Conservation (phyloP, 2,329 filamentous ascomycete species). For the Eurotiales sp. region DNA sequence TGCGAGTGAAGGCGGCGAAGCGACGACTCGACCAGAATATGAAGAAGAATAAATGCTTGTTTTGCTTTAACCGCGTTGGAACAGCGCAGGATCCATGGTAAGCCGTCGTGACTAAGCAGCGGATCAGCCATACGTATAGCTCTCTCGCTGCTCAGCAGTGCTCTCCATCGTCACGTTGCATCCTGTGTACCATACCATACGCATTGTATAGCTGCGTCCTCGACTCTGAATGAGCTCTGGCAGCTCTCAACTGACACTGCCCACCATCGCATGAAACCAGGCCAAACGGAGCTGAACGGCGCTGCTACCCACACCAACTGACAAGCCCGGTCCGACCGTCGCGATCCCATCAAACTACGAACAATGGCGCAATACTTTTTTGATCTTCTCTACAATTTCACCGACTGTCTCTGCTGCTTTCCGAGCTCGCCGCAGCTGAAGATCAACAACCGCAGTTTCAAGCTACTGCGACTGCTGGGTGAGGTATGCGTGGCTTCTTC, state of each 20-base stretch:
- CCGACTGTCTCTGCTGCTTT: constrained; percentile 95
- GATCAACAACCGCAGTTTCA: constrained; percentile 92
- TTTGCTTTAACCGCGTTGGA: constrained; percentile 8
- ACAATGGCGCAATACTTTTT: constrained; percentile 78
- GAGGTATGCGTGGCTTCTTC: constrained; percentile 57
- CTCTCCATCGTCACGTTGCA: no score
- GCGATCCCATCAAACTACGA: background rate
- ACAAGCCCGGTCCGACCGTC: no score
- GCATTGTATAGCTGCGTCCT: no score
- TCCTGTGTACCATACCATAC: no score
- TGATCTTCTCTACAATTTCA: constrained; percentile 85
- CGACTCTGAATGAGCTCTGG: no score
- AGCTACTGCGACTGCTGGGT: constrained; percentile 87
- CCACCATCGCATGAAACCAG: no score
- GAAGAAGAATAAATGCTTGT: background rate
- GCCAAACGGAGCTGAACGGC: no score
- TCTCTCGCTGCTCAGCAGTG: no score
- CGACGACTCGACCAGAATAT: background rate
- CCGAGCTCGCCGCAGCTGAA: constrained; percentile 89
- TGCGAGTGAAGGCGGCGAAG: background rate
- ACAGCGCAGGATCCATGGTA: constrained; percentile 5
- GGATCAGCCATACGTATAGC: no score
- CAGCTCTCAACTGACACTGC: no score
- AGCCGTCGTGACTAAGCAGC: no score
- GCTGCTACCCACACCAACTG: no score